These are phyloP conservation scores for Penstemon barbatus DNA, from an alignment of 257 asterid species.

Conservation along the genomic window DNA sequence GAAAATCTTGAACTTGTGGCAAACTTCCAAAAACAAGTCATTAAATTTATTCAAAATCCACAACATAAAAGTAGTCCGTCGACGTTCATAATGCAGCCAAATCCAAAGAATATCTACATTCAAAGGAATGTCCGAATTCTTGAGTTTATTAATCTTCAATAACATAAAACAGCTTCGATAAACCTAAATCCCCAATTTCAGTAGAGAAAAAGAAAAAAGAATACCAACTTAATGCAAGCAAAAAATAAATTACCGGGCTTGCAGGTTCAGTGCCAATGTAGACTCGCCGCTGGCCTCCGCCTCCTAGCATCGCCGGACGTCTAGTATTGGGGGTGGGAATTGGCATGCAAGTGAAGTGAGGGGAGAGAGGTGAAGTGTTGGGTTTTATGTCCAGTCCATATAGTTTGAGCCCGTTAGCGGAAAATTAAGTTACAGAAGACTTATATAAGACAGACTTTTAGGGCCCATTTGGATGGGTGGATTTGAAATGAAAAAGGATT, in stretches of 20 bases:
- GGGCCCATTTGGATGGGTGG: too few relatives aligned
- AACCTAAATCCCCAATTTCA: constrained; percentile 18
- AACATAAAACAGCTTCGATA: neutral
- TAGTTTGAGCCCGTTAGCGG: too few relatives aligned
- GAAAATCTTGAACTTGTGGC: too few relatives aligned
- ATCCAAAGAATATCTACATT: neutral
- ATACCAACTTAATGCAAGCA: neutral
- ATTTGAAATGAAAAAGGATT: too few relatives aligned
- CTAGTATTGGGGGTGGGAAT: constrained; percentile 16
- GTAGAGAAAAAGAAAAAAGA: neutral
- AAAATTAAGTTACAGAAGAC: too few relatives aligned
- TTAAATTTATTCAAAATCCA: too few relatives aligned
- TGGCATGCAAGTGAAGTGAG: constrained; percentile 4
- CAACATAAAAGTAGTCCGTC: neutral
- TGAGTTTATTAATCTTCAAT: constrained; percentile 10
- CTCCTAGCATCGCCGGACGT: constrained; percentile 33
- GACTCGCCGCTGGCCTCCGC: constrained; percentile 29
- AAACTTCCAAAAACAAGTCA: too few relatives aligned
- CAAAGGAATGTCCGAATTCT: constrained; percentile 6
- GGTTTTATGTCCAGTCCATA: too few relatives aligned
- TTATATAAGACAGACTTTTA: too few relatives aligned
- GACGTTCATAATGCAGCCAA: neutral
- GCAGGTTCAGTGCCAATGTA: constrained; percentile 23
- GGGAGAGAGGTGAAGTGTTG: too few relatives aligned
- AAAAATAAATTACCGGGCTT: constrained; percentile 3